Base-by-base conservation (phyloP, 2,329 filamentous ascomycete species). In the Monosporascus sp. region DNA sequence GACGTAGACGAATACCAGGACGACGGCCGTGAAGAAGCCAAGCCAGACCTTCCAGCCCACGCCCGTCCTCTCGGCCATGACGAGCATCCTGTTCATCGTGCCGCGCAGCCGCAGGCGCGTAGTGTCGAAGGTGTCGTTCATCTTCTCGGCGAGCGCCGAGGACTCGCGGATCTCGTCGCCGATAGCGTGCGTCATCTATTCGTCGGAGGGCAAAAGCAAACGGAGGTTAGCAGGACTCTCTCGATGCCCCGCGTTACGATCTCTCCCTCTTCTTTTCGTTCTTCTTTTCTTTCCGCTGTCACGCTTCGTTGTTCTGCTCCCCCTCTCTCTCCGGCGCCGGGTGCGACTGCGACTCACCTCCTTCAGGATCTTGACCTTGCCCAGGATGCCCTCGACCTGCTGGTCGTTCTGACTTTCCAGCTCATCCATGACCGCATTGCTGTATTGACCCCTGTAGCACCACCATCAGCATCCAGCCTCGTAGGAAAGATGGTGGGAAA, bases 11-110 rank as follows among this genome's bases (percentile, higher is more conserved):
- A 99, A 99, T 60, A 97, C 70, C 52, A 93, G 68, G 58, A 87
- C 82, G 18, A 97, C 89, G 37, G 86, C 88, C 6, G 84, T 79
- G 69, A 99, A 96, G 73, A 99, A 99, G 44, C 77, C 79, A 50
- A 97, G 70, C 94, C 94, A 99, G 53, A 92, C 88, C 72, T 84
- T 93, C 94, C 94, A 99, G 65, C 91, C 87, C 9, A 99, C 87
- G n/a, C 94, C 94, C 2, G 92, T 96, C 64, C 85, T 81, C 74
- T 97, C 84, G 5, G 94, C 94, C 94, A 99, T 99, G 51, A 93
- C 69, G 60, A 97, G 74, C 94, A 99, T 99, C 55, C 92, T 80
- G 69, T 91, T 96, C 94, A 99, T 97, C 18, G 95, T 97, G 51
- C 93, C 91, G 45, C 86, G 82, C 57, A 99, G 76, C 58, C 89